Base-by-base conservation (phyloP, 2,329 filamentous ascomycete species). In the Samsoniella hepiali region DNA sequence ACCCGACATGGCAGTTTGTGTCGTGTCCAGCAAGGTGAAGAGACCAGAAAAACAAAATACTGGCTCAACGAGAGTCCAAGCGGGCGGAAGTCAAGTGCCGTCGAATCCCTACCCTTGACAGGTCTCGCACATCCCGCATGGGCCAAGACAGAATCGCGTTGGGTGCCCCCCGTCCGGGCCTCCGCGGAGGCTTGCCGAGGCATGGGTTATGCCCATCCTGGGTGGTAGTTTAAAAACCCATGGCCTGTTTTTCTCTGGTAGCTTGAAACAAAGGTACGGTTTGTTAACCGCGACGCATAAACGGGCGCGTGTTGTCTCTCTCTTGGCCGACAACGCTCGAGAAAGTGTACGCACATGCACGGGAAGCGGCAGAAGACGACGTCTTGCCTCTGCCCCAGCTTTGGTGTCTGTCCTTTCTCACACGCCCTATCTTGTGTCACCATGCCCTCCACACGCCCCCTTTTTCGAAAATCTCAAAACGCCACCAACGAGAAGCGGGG, bases 1-100 rank as follows among this genome's bases (percentile, higher is more conserved):
- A 5, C 38, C 15, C 38, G 13, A 1, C 36, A 38, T 38, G 36
- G 36, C 38, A 40, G 15, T 40, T 15, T 1, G 22, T 22, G 13
- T 38, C 38, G 13, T 49, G 45, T 11, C 44, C 22, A 27, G 10
- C 45, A 11, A 31, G 22, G 45, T 49, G n/a, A 49, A 47, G 22
- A 49, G 27, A 8, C 3, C 38, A 15, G 3, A 15, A 13, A 15
- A 4, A 22, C 22, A 1, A 9, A 15, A 56, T 56, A 36, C 36
- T 44, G 38, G 38, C 29, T 56, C 53, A 55, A 22, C 11, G 42
- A 29, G 54, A 45, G 54, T 57, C 54, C 44, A 57, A 57, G 54
- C 54, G 54, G n/a, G 40, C 54, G 54, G 29, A 57, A 32, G 51
- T 11, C 38, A 57, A 45, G 29, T 45, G 54, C 54, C 54, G 54